A percentile compares a stretch with the other conserved stretches of the same genome.
Conservation (phyloP, 805 yeast species). For the Brettanomyces sp. region DNA sequence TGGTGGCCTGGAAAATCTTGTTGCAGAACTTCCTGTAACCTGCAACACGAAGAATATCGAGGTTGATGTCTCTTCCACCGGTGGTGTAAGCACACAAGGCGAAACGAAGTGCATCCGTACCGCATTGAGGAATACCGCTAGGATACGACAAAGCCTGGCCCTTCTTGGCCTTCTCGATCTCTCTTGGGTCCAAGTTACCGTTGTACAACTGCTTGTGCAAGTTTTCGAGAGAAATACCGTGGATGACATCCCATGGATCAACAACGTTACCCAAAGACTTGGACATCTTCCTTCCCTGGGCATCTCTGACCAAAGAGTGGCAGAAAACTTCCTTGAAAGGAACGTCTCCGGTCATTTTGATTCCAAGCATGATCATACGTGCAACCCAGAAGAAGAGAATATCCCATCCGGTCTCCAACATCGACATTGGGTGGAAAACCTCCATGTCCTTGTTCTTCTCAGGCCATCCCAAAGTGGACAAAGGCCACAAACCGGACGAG, state of each 20-base stretch:
- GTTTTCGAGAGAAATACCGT: slow-evolving; percentile 72
- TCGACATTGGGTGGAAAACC: slow-evolving; percentile 78
- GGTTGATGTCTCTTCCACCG: slow-evolving; percentile 96
- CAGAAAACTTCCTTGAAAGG: slow-evolving; percentile 97
- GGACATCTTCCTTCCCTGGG: slow-evolving; percentile 99
- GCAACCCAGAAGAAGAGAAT: slow-evolving; percentile 98
- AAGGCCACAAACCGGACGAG: slow-evolving; percentile 97
- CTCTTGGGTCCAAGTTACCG: slow-evolving; percentile 88
- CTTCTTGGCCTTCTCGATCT: slow-evolving; percentile 73
- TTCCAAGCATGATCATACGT: slow-evolving; percentile 87
- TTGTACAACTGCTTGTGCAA: slow-evolving; percentile 65
- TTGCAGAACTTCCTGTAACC: slow-evolving; percentile 99
- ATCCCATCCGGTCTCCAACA: slow-evolving; percentile 99
- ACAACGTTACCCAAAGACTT: slow-evolving; percentile 94
- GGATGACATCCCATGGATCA: slow-evolving; percentile 91
- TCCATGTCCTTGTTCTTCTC: slow-evolving; percentile 60
- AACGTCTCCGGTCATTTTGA: slow-evolving; percentile 80
- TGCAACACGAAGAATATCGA: slow-evolving; percentile 92
- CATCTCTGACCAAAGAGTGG: slow-evolving; percentile 96
- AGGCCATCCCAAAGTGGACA: slow-evolving; percentile 97
- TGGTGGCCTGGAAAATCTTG: slow-evolving; percentile 98
- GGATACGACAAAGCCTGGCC: slow-evolving; percentile 92
- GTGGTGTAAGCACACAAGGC: slow-evolving; percentile 98
- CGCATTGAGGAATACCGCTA: slow-evolving; percentile 97
- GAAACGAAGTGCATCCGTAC: slow-evolving; percentile 96